Conservation (phyloP, 1,139 yeast species). For the Pichia terricola region DNA sequence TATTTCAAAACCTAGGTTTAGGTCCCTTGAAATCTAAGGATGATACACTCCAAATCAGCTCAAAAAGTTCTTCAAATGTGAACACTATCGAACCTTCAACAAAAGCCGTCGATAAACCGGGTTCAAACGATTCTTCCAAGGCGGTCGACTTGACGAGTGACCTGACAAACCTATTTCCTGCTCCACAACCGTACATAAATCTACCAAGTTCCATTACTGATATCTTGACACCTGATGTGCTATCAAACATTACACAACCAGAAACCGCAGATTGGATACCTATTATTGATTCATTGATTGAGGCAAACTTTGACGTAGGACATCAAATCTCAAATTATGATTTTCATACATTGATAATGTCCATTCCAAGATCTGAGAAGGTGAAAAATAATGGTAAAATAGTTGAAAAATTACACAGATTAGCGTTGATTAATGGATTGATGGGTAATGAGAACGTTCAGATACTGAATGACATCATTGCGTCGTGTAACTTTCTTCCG, state of each 20-base stretch:
- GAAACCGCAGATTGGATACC: constrained; percentile 47
- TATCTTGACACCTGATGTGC: constrained; percentile 36
- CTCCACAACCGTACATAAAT: constrained; percentile 17
- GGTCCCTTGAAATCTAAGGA: not conserved
- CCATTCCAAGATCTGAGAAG: constrained; percentile 35
- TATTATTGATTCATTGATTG: constrained; percentile 37
- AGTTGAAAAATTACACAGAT: constrained; percentile 30
- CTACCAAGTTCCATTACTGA: constrained; percentile 37
- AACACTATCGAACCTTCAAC: not conserved
- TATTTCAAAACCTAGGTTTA: constrained; percentile 16
- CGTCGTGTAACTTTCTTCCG: constrained; percentile 9
- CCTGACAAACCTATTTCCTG: constrained; percentile 18
- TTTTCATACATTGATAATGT: constrained; percentile 33
- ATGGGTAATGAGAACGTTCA: constrained; percentile 26
- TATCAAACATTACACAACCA: constrained; percentile 35
- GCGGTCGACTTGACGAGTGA: constrained; percentile 10
- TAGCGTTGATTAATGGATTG: constrained; percentile 20
- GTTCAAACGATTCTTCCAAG: not conserved
- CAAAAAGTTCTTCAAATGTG: not conserved
- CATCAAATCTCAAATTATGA: constrained; percentile 21
- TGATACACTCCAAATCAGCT: not conserved
- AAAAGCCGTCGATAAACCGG: not conserved
- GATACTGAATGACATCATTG: constrained; percentile 33
- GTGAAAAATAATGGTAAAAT: constrained; percentile 18
- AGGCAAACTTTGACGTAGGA: constrained; percentile 1